Percentiles rank a stretch among this genome's conserved stretches.
These are phyloP conservation scores for Fomitopsis serialis DNA, from an alignment of 768 basidiomycete genomes.

Conservation along the genomic window DNA sequence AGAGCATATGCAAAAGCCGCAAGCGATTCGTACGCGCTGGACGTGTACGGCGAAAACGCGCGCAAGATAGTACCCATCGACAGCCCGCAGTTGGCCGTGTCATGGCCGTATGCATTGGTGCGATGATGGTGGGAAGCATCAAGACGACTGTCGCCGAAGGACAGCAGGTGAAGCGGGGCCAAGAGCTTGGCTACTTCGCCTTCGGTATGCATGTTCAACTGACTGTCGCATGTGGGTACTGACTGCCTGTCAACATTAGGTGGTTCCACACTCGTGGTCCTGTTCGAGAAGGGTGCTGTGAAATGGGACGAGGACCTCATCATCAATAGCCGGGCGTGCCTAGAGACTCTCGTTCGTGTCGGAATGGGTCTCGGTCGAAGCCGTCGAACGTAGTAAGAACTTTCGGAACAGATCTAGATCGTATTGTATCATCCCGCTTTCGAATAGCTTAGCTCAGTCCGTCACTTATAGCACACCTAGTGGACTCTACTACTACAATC, in stretches of 20 bases:
- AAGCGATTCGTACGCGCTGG: constrained; percentile 87
- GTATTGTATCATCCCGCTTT: too few species aligned
- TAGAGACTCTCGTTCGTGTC: constrained; percentile 86
- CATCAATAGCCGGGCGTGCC: constrained; percentile 76
- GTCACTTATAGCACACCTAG: too few species aligned
- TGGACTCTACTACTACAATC: too few species aligned
- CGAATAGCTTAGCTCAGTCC: too few species aligned
- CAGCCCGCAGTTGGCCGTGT: constrained; percentile 86
- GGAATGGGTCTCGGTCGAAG: constrained; percentile 76
- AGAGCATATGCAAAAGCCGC: constrained; percentile 46
- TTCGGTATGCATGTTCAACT: constrained; percentile 64
- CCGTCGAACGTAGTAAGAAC: neutral
- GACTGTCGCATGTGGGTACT: neutral
- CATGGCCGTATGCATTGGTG: constrained; percentile 88
- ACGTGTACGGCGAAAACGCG: constrained; percentile 93
- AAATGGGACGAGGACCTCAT: constrained; percentile 91
- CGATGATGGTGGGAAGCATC: constrained; percentile 96
- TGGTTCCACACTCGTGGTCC: constrained; percentile 85
- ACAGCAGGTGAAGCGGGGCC: constrained; percentile 69
- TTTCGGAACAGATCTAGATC: too few species aligned
- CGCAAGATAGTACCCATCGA: constrained; percentile 92
- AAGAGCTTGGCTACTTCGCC: constrained; percentile 93
- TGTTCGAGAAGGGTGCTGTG: constrained; percentile 82
- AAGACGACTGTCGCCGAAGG: constrained; percentile 84
- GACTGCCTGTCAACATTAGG: constrained; percentile 35